A percentile compares a stretch with the other conserved stretches of the same genome.
These are phyloP conservation scores for Aciculosporium take DNA, from an alignment of 2,329 filamentous ascomycete genomes.

Conservation along the genomic window DNA sequence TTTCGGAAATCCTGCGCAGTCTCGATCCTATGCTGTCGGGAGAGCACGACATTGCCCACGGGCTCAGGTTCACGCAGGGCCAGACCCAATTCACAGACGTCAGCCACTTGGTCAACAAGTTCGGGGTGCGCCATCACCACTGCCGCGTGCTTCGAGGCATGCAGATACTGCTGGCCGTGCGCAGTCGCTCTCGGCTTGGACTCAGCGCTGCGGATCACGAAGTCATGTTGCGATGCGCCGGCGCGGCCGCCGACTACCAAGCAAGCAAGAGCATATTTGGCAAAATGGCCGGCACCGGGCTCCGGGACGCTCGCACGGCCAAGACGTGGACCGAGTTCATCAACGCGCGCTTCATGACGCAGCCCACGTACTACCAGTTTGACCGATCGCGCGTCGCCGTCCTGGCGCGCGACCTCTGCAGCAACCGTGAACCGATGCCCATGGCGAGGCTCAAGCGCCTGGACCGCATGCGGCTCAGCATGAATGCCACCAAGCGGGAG, in stretches of 20 bases:
- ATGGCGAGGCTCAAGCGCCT: slow-evolving; percentile 12
- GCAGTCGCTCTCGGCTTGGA: slow-evolving; percentile 13
- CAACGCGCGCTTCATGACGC: slow-evolving; percentile 31
- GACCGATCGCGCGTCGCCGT: slow-evolving; percentile 27
- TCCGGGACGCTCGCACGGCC: slow-evolving; percentile 18
- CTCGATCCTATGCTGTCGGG: slow-evolving; percentile 39
- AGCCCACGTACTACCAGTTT: slow-evolving; percentile 32
- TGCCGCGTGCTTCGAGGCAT: slow-evolving; percentile 21
- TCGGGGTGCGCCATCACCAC: slow-evolving; percentile 31
- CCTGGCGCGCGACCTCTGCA: slow-evolving; percentile 24
- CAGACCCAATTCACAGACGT: slow-evolving; percentile 26
- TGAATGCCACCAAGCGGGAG: slow-evolving; percentile 13
- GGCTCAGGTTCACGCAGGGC: slow-evolving; percentile 23
- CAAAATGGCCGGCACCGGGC: slow-evolving; percentile 14
- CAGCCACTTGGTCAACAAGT: slow-evolving; percentile 24
- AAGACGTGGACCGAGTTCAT: slow-evolving; percentile 30
- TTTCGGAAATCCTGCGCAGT: slow-evolving; percentile 48
- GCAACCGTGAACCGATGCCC: slow-evolving; percentile 7
- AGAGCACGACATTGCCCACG: slow-evolving; percentile 33
- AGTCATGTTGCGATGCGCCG: slow-evolving; percentile 32
- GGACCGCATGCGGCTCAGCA: slow-evolving; percentile 17
- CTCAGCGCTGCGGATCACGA: slow-evolving; percentile 29
- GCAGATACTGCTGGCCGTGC: slow-evolving; percentile 19
- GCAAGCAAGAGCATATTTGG: slow-evolving; percentile 23
- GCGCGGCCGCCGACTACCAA: slow-evolving; percentile 25